A percentile compares a stretch with the other conserved stretches of the same genome.
Evolutionary conservation across 345 rosid species (phyloP).

Genomic region (Sapria himalayana): DNA sequence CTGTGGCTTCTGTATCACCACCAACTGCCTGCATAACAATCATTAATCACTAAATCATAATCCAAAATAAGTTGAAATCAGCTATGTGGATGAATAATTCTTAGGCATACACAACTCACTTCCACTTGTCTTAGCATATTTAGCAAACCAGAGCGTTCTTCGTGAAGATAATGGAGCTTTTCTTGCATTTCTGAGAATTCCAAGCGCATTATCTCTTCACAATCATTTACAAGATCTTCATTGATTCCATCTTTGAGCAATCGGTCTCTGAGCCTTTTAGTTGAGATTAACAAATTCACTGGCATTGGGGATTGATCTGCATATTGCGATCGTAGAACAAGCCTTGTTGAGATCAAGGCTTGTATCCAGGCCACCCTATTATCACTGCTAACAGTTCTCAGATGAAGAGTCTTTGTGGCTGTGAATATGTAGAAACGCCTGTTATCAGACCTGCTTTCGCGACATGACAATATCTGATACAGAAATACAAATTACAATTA

Average conservation of each 20-base stretch:
- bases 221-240: constrained; percentile 61
- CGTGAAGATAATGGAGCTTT: constrained; percentile 48
- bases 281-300: constrained; percentile 44
- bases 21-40: constrained; percentile 74
- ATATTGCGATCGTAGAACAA: constrained; percentile 40
- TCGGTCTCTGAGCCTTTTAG: constrained; percentile 53
- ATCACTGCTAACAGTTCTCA: constrained; percentile 58
- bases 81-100: too few species aligned
- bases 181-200: constrained; percentile 66
- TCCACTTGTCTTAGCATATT: constrained; percentile 75
- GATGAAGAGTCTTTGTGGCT: constrained; percentile 89
- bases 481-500: constrained; percentile 10
- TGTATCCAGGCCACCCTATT: constrained; percentile 88
- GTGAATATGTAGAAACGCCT: constrained; percentile 80
- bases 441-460: constrained; percentile 95
- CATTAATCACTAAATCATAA: too few species aligned
- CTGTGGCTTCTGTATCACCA: constrained; percentile 54
- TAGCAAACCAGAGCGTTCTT: constrained; percentile 51
- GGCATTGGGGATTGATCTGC: constrained; percentile 36
- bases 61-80: too few species aligned
- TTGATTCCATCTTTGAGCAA: constrained; percentile 41
- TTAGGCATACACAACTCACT: too few species aligned
- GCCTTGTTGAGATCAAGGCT: constrained; percentile 55
- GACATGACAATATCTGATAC: constrained; percentile 75
- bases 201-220: constrained; percentile 73